Base-by-base conservation (phyloP, 2,329 filamentous ascomycete species). In the Conoideocrella luteorostrata region DNA sequence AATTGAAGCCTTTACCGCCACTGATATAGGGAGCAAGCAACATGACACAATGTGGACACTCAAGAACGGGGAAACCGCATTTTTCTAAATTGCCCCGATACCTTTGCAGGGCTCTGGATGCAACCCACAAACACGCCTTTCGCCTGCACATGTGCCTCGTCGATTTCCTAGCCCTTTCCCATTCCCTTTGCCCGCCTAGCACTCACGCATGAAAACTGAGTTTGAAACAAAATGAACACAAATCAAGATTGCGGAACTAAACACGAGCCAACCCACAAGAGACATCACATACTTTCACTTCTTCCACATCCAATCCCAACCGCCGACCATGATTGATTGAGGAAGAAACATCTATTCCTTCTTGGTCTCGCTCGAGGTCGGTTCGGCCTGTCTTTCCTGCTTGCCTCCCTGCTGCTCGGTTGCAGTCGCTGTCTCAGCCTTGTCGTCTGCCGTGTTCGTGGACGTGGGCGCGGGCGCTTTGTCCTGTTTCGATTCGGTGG, bases 261-360 rank as follows among this genome's bases (percentile, higher is more conserved):
- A 41, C 24, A 39, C 28, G 35, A 41, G 44, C 34, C 39, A 41
- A 44, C 36, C 37, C 30, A 37, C 36, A 41, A 30, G 12, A 37
- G 28, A 29, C 37, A 28, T 30, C 38, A 18, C 29, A 30, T 41
- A 17, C 38, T 13, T 29, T 30, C 37, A 20, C 37, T 39, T 41
- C 37, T 30, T 35, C 36, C 37, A 38, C 36, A 24, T 18, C 28
- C 32, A 32, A 30, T 23, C 23, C 36, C 36, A 12, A 34, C 41
- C 20, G 38, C 12, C 36, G 17, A 28, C 13, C 29, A 40, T 24
- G 18, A 37, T 45, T 36, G 47, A 46, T 47, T 41, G 43, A 41
- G 43, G 44, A 46, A 62, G 39, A 47, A 57, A 47, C 53, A 53
- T 60, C 60, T 65, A 66, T 50, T 62, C 64, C 61, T 64, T 58